phyloP scores from a whole-genome alignment of 495 filamentous ascomycete genomes.

The Pseudevernia furfuracea region DNA sequence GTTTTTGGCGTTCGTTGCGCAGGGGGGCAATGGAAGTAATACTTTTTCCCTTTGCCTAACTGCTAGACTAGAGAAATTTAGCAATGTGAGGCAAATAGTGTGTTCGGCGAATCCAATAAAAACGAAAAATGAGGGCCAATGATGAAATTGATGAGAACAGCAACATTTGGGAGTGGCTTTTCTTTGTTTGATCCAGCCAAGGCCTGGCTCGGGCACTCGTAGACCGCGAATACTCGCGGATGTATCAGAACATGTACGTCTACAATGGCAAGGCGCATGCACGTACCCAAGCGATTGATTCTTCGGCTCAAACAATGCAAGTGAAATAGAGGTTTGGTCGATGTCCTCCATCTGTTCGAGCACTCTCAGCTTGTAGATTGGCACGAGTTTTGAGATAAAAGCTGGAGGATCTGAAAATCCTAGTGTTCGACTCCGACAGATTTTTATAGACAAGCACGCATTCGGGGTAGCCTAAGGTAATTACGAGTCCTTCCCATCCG shows the following conservation, averaged over 20 bases:
- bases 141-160: too few relatives aligned
- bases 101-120: not conserved
- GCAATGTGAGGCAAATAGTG: not conserved
- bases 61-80: not conserved
- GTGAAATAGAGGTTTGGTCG: not conserved
- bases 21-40: not conserved
- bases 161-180: too few relatives aligned
- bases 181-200: not conserved
- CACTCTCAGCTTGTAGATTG: not conserved
- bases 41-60: not conserved
- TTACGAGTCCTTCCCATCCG: too few relatives aligned
- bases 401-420: not conserved
- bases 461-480: not conserved
- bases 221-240: not conserved
- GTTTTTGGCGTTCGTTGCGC: not conserved
- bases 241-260: not conserved
- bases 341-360: not conserved
- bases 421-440: not conserved
- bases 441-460: not conserved
- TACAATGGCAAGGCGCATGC: not conserved
- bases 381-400: not conserved
- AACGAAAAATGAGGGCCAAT: too few relatives aligned
- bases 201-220: not conserved
- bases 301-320: not conserved
- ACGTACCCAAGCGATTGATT: not conserved